Conservation (phyloP, 2,329 filamentous ascomycete genomes). For the Ascochyta rabiei region DNA sequence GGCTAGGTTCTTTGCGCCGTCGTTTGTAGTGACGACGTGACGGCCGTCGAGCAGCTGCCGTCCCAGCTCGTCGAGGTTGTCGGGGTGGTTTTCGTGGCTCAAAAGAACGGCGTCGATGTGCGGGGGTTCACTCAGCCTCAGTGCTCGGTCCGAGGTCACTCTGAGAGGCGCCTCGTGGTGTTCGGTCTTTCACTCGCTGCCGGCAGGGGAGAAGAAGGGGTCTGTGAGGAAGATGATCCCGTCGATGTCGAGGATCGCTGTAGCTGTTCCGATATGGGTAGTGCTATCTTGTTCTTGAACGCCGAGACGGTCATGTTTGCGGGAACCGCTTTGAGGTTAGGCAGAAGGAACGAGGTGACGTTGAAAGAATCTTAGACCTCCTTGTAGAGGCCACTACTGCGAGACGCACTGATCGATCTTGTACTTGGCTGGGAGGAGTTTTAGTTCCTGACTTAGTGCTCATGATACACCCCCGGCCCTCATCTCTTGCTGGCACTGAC, state of each 20-base stretch:
- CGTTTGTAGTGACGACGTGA: constrained; percentile 54
- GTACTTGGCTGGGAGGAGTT: no score
- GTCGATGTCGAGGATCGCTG: constrained; percentile 51
- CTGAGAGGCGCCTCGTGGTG: constrained; percentile 41
- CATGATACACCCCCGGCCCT: no score
- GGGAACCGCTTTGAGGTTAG: no score
- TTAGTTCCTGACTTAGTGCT: no score
- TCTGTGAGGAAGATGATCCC: constrained; percentile 35
- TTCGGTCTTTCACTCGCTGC: constrained; percentile 8
- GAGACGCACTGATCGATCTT: no score
- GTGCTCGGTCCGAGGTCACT: constrained; percentile 31
- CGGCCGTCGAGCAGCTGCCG: constrained; percentile 55
- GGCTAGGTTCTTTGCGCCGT: constrained; percentile 53
- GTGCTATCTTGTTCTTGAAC: constrained; percentile 40
- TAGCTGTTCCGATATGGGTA: constrained; percentile 58
- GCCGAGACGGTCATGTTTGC: not conserved
- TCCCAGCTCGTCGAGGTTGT: constrained; percentile 57
- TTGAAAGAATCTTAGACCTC: no score
- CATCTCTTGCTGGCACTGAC: no score
- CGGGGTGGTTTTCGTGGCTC: constrained; percentile 59
- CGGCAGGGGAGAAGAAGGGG: constrained; percentile 30
- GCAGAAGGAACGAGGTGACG: no score
- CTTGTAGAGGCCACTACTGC: no score
- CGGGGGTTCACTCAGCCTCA: constrained; percentile 38
- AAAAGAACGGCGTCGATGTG: constrained; percentile 57